Percentiles rank a stretch among this genome's conserved stretches.
Conservation (phyloP, 1,284 basidiomycete genomes). For the Fistulinella cinereoalba region DNA sequence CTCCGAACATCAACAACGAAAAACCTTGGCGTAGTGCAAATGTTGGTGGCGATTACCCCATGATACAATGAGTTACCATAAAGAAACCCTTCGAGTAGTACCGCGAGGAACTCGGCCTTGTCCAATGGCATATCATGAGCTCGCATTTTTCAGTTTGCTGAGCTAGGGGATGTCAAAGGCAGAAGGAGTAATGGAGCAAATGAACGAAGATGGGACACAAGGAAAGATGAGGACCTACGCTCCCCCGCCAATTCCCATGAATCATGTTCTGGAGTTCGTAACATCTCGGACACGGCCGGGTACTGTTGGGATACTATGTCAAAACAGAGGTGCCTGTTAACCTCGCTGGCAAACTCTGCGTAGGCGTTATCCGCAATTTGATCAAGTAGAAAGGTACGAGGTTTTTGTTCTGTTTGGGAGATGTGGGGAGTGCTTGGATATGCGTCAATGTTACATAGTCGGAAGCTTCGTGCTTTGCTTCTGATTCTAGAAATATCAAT, state of each 20-base stretch:
- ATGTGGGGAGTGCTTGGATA: no score
- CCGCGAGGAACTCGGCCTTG: constrained; percentile 15
- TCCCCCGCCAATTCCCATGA: no score
- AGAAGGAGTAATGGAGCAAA: background rate
- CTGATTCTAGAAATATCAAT: no score
- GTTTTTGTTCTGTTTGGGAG: no score
- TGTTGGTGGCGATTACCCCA: background rate
- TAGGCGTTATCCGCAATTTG: no score
- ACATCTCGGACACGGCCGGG: background rate
- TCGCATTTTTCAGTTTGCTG: constrained; percentile 1
- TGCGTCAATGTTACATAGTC: no score
- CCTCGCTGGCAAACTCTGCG: no score
- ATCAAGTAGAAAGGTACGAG: no score
- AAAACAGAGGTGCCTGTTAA: no score
- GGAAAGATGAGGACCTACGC: background rate
- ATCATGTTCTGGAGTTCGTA: background rate
- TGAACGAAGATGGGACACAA: background rate
- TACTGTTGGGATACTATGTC: background rate
- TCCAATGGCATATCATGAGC: constrained; percentile 9
- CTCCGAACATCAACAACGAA: constrained; percentile 9
- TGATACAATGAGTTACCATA: constrained; percentile 10
- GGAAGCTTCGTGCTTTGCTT: no score
- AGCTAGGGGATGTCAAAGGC: background rate
- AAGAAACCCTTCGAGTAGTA: constrained; percentile 10
- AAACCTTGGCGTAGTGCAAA: constrained; percentile 1